phyloP scores from a whole-genome alignment of 176 grass and related monocot genomes.

The Neostapfia colusana region DNA sequence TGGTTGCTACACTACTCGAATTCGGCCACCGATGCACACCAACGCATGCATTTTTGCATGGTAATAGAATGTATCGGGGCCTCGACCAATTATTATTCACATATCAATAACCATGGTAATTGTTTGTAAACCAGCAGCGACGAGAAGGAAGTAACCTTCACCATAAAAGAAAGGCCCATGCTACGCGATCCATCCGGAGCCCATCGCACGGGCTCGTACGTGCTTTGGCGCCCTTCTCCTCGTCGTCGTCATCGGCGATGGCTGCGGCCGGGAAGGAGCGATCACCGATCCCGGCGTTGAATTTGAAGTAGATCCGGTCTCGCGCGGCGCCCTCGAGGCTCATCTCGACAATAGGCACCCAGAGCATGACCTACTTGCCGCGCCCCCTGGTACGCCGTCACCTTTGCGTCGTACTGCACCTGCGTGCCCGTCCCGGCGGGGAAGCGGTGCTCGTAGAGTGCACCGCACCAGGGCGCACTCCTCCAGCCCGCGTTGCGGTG shows the following conservation, averaged over 20 bases:
- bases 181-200: too few species aligned
- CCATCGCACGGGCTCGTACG: too few species aligned
- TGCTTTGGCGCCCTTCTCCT: too few species aligned
- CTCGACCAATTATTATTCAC: too few species aligned
- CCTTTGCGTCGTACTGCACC: constrained; percentile 69
- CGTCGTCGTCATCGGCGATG: constrained; percentile 52
- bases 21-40: too few species aligned
- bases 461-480: constrained; percentile 73
- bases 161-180: too few species aligned
- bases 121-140: too few species aligned
- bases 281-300: constrained; percentile 62
- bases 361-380: constrained; percentile 84
- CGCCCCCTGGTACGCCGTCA: constrained; percentile 73
- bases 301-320: constrained; percentile 79
- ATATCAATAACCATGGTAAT: too few species aligned
- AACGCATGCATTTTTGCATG: too few species aligned
- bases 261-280: constrained; percentile 69
- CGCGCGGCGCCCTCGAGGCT: constrained; percentile 45
- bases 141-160: too few species aligned
- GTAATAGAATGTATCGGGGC: too few species aligned
- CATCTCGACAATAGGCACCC: constrained; percentile 95
- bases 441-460: constrained; percentile 79
- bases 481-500: constrained; percentile 60
- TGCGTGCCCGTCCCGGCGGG: constrained; percentile 49
- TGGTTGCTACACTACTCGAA: too few species aligned